phyloP scores from a whole-genome alignment of 2,329 filamentous ascomycete genomes.

The Ophiostoma populinum region DNA sequence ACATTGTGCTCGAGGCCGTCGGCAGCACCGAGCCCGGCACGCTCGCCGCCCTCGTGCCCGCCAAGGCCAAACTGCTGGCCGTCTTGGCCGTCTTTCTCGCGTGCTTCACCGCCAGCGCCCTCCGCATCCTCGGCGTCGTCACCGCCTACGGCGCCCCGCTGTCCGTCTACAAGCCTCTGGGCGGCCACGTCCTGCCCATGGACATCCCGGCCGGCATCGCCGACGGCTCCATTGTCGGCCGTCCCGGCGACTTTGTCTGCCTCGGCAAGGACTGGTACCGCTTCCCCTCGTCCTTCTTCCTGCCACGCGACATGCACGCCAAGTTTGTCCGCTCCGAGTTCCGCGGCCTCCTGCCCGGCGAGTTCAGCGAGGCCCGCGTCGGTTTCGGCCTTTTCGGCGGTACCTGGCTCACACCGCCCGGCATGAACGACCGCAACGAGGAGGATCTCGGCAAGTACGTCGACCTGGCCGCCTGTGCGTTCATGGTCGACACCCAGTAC shows the following conservation, averaged over 20 bases:
- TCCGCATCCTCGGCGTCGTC: constrained; percentile 60
- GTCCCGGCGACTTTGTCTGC: constrained; percentile 56
- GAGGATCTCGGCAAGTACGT: constrained; percentile 81
- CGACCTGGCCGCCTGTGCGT: constrained; percentile 57
- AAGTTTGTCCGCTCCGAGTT: constrained; percentile 91
- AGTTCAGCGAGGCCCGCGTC: constrained; percentile 59
- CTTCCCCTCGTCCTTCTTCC: constrained; percentile 82
- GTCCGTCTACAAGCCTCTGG: constrained; percentile 50
- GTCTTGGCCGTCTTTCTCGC: constrained; percentile 18
- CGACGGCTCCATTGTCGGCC: constrained; percentile 28
- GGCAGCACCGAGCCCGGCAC: constrained; percentile 52
- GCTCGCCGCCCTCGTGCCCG: constrained; percentile 53
- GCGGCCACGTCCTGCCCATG: constrained; percentile 23
- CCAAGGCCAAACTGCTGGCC: constrained; percentile 54
- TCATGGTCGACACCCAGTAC: constrained; percentile 77
- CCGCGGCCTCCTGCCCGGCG: constrained; percentile 70
- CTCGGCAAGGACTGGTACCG: constrained; percentile 97
- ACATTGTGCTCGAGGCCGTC: constrained; percentile 60
- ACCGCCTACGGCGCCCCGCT: constrained; percentile 72
- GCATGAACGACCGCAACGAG: constrained; percentile 83
- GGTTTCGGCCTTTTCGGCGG: constrained; percentile 62
- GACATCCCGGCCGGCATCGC: neutral
- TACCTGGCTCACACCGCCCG: constrained; percentile 64
- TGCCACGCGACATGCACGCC: constrained; percentile 65
- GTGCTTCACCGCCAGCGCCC: constrained; percentile 32